Base-by-base conservation (phyloP, 228 moss, liverwort and hornwort species). In the Sphagnum magellanicum region DNA sequence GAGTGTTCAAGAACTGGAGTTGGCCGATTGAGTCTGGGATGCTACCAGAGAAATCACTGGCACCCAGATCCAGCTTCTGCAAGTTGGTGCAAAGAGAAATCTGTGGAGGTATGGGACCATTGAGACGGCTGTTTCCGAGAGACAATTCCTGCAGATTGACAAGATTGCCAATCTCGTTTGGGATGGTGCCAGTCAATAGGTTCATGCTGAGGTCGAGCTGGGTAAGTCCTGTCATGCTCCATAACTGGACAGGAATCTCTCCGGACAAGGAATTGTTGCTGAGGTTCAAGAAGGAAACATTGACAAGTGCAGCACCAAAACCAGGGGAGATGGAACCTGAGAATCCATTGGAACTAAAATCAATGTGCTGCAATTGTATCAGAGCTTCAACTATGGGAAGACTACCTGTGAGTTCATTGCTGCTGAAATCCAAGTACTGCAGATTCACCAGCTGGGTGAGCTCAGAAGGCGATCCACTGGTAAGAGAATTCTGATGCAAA, bases 11-110 rank as follows among this genome's bases (percentile, higher is more conserved):
- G 59, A 71, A 79, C 11, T 61, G 60, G 1, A 88, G 77, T 63
- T 79, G 52, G 10, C 88, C 88, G 16, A 88, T 67, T 6, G 80
- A 82, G 8, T 75, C 74, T 0, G 90, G 90, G 12, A 88, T 83
- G 48, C 71, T 66, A 4, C 90, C 90, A 0, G 74, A 79, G 63
- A 90, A 83, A 0, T 69, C 65, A 48, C 83, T 89, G 0, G 79
- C 79, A 0, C 79, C 79, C 6, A 89, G 75, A 32, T 83, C 79
- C 51, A 89, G 59, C 64, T 81, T 81, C 72, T 74, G 68, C 48
- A 89, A 8, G 6, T 67, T 64, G 4, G 50, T 63, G 60, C 79
- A 81, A 47, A 72, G 75, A 16, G 73, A 50, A 4, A 89, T 58
- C 67, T 78, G 77, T 0, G 66, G 8, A 0, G 91, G 91, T 8